Percentiles rank a stretch among this genome's conserved stretches.
These are phyloP conservation scores for Aegilops bicornis DNA, from an alignment of 176 grass and related monocot species.

Conservation along the genomic window DNA sequence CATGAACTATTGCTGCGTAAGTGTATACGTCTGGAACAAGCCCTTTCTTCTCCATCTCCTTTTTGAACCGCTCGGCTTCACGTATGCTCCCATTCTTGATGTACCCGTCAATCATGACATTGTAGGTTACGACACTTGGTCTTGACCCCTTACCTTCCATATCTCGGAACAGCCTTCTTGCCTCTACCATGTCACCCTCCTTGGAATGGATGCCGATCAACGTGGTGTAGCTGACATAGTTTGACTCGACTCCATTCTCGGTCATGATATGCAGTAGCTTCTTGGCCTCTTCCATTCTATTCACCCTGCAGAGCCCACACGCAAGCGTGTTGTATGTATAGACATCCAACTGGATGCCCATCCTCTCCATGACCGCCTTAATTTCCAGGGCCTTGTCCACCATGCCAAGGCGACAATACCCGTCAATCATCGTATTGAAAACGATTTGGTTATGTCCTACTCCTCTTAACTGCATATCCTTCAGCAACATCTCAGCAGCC, in stretches of 20 bases:
- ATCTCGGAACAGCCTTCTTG: slow-evolving; percentile 67
- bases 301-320: slow-evolving; percentile 60
- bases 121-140: slow-evolving; percentile 66
- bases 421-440: slow-evolving; percentile 79
- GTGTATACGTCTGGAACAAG: slow-evolving; percentile 70
- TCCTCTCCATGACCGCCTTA: slow-evolving; percentile 71
- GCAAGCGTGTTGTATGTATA: slow-evolving; percentile 77
- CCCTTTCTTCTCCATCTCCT: slow-evolving; percentile 93
- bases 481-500: slow-evolving; percentile 67
- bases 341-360: slow-evolving; percentile 53
- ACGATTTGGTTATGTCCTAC: slow-evolving; percentile 63
- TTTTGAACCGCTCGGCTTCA: slow-evolving; percentile 76
- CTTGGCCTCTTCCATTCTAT: slow-evolving; percentile 62
- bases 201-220: slow-evolving; percentile 78
- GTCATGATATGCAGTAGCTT: slow-evolving; percentile 69
- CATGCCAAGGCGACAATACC: slow-evolving; percentile 61
- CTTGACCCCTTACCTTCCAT: slow-evolving; percentile 52
- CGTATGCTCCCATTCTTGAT: slow-evolving; percentile 69
- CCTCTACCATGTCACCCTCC: slow-evolving; percentile 88
- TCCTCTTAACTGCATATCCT: slow-evolving; percentile 68
- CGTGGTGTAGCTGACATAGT: slow-evolving; percentile 61
- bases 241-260: slow-evolving; percentile 53
- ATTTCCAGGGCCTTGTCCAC: slow-evolving; percentile 61
- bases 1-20: slow-evolving; percentile 74
- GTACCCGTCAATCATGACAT: slow-evolving; percentile 84